Evolutionary conservation across 2,329 filamentous ascomycete genomes (phyloP).

Genomic region (Ophiocordyceps australis): DNA sequence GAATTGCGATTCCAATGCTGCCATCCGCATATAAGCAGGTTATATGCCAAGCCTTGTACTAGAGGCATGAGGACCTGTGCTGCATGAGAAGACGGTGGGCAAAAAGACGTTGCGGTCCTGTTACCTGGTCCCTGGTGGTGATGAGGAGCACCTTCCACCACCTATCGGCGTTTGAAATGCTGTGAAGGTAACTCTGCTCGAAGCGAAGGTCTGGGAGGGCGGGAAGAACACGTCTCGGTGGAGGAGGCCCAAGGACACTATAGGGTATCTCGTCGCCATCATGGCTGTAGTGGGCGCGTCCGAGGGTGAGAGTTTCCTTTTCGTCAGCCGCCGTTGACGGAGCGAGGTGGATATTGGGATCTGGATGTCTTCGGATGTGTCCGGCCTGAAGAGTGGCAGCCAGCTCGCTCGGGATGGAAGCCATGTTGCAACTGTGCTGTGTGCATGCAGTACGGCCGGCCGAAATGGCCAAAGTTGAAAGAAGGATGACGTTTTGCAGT

Average conservation of each 20-base stretch:
- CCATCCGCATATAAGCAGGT: constrained; percentile 72
- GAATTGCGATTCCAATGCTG: constrained; percentile 72
- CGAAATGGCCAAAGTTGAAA: no score
- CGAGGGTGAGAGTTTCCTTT: constrained; percentile 16
- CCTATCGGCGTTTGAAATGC: constrained; percentile 61
- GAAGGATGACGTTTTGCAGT: no score
- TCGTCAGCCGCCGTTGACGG: constrained; percentile 57
- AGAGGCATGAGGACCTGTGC: constrained; percentile 66
- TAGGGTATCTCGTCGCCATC: constrained; percentile 48
- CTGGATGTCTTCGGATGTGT: constrained; percentile 57
- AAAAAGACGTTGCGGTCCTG: constrained; percentile 2
- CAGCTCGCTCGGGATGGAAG: constrained; percentile 44
- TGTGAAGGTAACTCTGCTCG: constrained; percentile 93
- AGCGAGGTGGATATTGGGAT: constrained; percentile 57
- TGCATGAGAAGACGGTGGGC: not conserved
- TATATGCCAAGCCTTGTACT: constrained; percentile 77
- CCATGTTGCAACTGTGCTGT: constrained; percentile 17
- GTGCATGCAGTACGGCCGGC: no score
- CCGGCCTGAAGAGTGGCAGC: constrained; percentile 68
- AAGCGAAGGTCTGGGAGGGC: constrained; percentile 81
- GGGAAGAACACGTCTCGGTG: constrained; percentile 27
- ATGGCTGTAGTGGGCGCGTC: constrained; percentile 3
- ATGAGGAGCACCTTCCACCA: constrained; percentile 71
- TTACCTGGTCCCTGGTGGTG: constrained; percentile 78
- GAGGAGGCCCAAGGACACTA: constrained; percentile 39